Percentiles rank a stretch among this genome's conserved stretches.
Conservation (phyloP, 202 grass and related monocot genomes). For the Tripidium arundinaceum region DNA sequence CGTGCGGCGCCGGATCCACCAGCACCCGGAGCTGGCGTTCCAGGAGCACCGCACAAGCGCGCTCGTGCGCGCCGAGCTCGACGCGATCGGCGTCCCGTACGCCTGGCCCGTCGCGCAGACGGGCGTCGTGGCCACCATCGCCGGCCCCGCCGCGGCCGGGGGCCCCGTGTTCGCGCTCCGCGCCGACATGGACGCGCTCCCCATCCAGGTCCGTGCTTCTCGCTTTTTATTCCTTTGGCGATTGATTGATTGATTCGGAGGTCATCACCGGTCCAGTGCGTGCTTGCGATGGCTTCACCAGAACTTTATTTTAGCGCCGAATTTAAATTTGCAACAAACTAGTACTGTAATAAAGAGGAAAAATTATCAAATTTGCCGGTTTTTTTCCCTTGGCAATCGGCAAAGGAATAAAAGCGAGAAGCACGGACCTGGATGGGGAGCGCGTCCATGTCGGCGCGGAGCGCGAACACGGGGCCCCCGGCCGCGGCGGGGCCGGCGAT, state of each 20-base stretch:
- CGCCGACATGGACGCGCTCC: constrained; percentile 88
- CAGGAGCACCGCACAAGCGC: constrained; percentile 62
- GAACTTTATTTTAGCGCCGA: no score
- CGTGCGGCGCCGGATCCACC: constrained; percentile 53
- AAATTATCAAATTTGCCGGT: no score
- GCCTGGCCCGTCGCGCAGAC: constrained; percentile 54
- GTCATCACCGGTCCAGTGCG: no score
- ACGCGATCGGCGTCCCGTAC: constrained; percentile 49
- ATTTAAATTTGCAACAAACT: no score
- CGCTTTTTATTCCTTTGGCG: background rate
- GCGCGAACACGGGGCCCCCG: constrained; percentile 46
- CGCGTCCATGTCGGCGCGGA: constrained; percentile 89
- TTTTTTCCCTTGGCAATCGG: no score
- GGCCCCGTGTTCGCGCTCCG: constrained; percentile 66
- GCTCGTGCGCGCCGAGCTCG: constrained; percentile 57
- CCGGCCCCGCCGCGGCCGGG: background rate
- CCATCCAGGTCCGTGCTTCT: constrained; percentile 42
- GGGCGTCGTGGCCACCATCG: constrained; percentile 55
- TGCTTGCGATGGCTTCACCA: no score
- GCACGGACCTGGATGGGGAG: constrained; percentile 61
- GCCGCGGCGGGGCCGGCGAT: constrained; percentile 3
- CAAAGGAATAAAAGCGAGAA: no score
- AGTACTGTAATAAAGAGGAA: no score
- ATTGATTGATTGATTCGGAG: background rate
- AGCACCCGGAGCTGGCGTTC: constrained; percentile 80